Base-by-base conservation (phyloP, 2,329 filamentous ascomycete species). In the Colletotrichum costaricense region DNA sequence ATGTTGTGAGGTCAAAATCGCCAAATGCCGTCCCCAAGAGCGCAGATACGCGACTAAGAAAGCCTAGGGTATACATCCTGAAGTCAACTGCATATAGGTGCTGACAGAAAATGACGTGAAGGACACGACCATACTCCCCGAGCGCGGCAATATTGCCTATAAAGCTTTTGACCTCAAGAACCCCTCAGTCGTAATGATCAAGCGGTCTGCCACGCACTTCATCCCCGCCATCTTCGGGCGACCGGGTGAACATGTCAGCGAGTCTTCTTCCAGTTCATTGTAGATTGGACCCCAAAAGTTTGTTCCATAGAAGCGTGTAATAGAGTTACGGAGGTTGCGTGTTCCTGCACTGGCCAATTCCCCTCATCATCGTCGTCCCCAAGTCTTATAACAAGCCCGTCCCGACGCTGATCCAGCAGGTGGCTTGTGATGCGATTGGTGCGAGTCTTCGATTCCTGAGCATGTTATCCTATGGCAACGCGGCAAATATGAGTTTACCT, bases 1-100 rank as follows among this genome's bases (percentile, higher is more conserved):
- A 56, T 24, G 16, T n/a, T 2, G 68, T 66, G 1, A 76, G 33
- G 16, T 75, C 75, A 30, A 76, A 76, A 1, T 63, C 70, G 12
- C 74, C 75, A 12, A 28, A 19, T 1, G 62, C 62, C 6, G 67
- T 42, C 3, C 28, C 33, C 26, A 33, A 66, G 19, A 71, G 22
- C 9, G n/a, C 33, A 5, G 46, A 49, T 24, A 66, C 16, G 35
- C 55, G 28, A 7, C 33, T 2, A 3, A 46, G 22, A 7, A 62
- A 1, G 16, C 35, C 12, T 35, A 70, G n/a, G 3, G 19, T 28
- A 9, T 57, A 62, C 71, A 73, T 73, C 14, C 16, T 26, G 14
- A 38, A 14, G 24, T 7, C 7, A 19, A 19, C 16, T 12, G 26
- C 3, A 22, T n/a, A 0, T 5, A 11, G 6, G 4, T 4, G n/a